phyloP scores from a whole-genome alignment of 352 stramenopile species.

The Phytophthora brassicae region DNA sequence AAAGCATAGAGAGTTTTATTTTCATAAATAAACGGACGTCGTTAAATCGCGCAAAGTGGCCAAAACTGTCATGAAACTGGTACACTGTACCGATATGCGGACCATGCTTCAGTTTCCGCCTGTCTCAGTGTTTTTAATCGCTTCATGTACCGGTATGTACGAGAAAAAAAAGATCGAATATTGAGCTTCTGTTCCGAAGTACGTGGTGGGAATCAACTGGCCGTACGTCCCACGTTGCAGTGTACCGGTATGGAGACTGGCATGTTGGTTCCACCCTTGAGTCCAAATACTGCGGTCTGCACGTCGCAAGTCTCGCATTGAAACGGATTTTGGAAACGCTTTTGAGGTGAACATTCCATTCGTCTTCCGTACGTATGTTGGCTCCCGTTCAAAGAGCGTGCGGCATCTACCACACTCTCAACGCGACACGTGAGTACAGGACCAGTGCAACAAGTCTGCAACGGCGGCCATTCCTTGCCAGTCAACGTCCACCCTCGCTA shows the following conservation, averaged over 20 bases:
- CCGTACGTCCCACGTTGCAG: slow-evolving; percentile 1
- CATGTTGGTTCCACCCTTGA: not conserved
- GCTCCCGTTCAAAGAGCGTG: slow-evolving; percentile 29
- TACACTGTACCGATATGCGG: slow-evolving; percentile 8
- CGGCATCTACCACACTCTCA: slow-evolving; percentile 7
- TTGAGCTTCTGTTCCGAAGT: not conserved
- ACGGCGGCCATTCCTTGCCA: not conserved
- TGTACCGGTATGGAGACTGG: slow-evolving; percentile 1
- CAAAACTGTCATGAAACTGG: not conserved
- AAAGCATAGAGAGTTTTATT: no score
- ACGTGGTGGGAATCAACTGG: slow-evolving; percentile 10
- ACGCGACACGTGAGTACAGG: slow-evolving; percentile 23
- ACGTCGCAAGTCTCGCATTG: slow-evolving; percentile 19
- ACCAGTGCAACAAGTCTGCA: slow-evolving; percentile 18
- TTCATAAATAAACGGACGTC: no score
- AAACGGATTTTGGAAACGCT: slow-evolving; percentile 18
- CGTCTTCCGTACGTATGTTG: slow-evolving; percentile 25
- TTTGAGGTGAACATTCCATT: slow-evolving; percentile 24
- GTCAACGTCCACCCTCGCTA: not conserved
- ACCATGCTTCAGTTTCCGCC: not conserved
- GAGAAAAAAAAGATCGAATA: slow-evolving; percentile 6
- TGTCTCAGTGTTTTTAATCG: slow-evolving; percentile 18
- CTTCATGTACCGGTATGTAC: no score
- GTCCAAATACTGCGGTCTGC: not conserved
- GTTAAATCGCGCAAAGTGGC: no score